A percentile compares a stretch with the other conserved stretches of the same genome.
These are phyloP conservation scores for Myriangium duriaei DNA, from an alignment of 2,329 filamentous ascomycete species.

Conservation along the genomic window DNA sequence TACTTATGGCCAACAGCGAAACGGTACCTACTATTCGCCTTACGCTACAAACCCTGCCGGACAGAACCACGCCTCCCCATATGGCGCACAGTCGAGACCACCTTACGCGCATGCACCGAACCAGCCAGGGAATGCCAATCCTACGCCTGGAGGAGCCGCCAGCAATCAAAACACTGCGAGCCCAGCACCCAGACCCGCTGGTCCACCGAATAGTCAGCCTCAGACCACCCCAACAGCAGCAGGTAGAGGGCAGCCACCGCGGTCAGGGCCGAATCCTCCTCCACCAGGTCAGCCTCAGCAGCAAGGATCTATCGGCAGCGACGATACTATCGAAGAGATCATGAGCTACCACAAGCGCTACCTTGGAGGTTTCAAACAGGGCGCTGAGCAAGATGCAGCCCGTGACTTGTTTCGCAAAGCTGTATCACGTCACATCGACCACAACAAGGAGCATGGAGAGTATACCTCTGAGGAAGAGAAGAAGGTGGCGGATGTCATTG, in stretches of 20 bases:
- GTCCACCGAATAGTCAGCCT: conserved; percentile 5
- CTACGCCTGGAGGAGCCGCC: background rate
- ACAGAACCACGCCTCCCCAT: conserved; percentile 10
- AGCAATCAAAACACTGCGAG: conserved; percentile 1
- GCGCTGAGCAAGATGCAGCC: conserved; percentile 12
- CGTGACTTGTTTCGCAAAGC: conserved; percentile 12
- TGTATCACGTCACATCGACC: conserved; percentile 12
- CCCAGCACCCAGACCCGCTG: conserved; percentile 5
- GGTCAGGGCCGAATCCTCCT: conserved; percentile 1
- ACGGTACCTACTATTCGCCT: conserved; percentile 14
- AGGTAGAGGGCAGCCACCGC: background rate
- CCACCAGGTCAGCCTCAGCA: conserved; percentile 9
- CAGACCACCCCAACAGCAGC: background rate
- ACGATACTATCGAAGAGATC: conserved; percentile 13
- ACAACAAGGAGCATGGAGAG: conserved; percentile 10
- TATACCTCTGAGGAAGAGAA: conserved; percentile 12
- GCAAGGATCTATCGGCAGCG: conserved; percentile 11
- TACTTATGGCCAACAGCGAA: conserved; percentile 8
- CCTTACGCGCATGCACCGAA: conserved; percentile 8
- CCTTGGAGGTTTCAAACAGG: conserved; percentile 10
- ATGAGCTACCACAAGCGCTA: conserved; percentile 13
- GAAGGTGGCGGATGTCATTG: conserved; percentile 11
- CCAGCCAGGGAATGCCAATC: conserved; percentile 1
- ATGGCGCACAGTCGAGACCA: conserved; percentile 11
- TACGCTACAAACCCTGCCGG: conserved; percentile 13